Base-by-base conservation (phyloP, 805 yeast species). In the Candida ipomoeae region DNA sequence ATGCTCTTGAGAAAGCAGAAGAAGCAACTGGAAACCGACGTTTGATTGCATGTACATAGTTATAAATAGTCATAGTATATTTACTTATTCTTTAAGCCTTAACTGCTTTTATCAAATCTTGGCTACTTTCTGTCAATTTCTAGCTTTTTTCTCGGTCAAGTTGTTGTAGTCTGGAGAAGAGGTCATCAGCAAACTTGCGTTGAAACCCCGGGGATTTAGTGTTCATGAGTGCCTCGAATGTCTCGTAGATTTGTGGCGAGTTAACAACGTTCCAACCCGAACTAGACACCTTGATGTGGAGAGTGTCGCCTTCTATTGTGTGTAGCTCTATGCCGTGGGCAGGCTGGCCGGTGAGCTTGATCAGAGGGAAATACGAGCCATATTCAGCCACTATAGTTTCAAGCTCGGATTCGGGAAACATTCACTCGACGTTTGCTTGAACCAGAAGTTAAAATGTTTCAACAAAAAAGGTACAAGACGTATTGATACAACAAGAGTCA, bases 1-100 rank as follows among this genome's bases (percentile, higher is more conserved):
- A 67, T 59, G 6, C 63, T 64, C 52, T 58, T 72, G 49, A 66
- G 59, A 41, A 48, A 48, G 35, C 55, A 55, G 39, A 54, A 55
- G 47, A 50, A 48, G 36, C 52, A 40, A 20, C 31, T 23, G 42
- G 29, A 42, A 29, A 20, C 45, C 39, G 38, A 34, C 26, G 40
- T 13, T 35, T 44, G 40, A 36, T 35, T 44, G 35, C 40, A 44
- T 44, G 39, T 44, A 35, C 33, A 44, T 44, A 36, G 31, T 31
- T 44, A 23, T 35, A 34, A 26, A 35, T 14, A 36, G 26, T 17
- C 20, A 8, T 38, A 26, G 29, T 26, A 10, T 26, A 26, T 26
- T 26, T 10, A 26, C 29, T 26, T 26, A 26, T 8, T 8, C 11
- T 31, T 29, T 33, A n/a, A 31, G 38, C 37, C n/a, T n/a, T 15